Evolutionary conservation across 2,329 filamentous ascomycete species (phyloP).

Genomic region (Alternaria rosae): DNA sequence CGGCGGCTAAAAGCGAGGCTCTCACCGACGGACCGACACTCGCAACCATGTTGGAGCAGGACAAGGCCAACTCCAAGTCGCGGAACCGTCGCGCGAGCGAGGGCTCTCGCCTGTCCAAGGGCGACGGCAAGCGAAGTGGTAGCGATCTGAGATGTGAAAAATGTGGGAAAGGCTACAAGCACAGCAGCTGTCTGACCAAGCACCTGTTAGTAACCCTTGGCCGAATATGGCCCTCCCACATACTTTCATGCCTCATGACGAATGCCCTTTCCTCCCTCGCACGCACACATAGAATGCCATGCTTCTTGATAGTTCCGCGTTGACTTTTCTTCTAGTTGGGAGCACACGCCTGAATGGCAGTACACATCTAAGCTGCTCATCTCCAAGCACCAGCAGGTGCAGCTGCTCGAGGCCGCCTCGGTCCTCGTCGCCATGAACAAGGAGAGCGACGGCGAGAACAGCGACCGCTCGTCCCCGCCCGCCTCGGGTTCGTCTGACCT

Average conservation of each 20-base stretch:
- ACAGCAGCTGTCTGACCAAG: conserved; percentile 99
- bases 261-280: conserved; percentile 44
- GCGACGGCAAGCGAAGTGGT: conserved; percentile 79
- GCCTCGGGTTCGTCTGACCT: conserved; percentile 81
- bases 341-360: conserved; percentile 98
- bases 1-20: conserved; percentile 60
- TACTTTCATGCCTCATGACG: conserved; percentile 51
- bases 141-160: conserved; percentile 94
- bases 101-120: conserved; percentile 81
- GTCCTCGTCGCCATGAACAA: conserved; percentile 90
- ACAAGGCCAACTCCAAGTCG: conserved; percentile 58
- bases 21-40: conserved; percentile 74
- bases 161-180: conserved; percentile 99
- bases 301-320: conserved; percentile 32
- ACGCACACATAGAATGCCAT: conserved; percentile 16
- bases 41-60: conserved; percentile 53
- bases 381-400: conserved; percentile 99
- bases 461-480: conserved; percentile 83
- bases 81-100: conserved; percentile 77
- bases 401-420: conserved; percentile 95
- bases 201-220: conserved; percentile 91
- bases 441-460: conserved; percentile 68
- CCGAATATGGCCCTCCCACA: conserved; percentile 50
- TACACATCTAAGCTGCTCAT: conserved; percentile 97
- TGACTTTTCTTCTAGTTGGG: conserved; percentile 76